Percentiles rank a stretch among this genome's conserved stretches.
Conservation (phyloP, 2,329 filamentous ascomycete species). For the Torrubiella hemipterigena region DNA sequence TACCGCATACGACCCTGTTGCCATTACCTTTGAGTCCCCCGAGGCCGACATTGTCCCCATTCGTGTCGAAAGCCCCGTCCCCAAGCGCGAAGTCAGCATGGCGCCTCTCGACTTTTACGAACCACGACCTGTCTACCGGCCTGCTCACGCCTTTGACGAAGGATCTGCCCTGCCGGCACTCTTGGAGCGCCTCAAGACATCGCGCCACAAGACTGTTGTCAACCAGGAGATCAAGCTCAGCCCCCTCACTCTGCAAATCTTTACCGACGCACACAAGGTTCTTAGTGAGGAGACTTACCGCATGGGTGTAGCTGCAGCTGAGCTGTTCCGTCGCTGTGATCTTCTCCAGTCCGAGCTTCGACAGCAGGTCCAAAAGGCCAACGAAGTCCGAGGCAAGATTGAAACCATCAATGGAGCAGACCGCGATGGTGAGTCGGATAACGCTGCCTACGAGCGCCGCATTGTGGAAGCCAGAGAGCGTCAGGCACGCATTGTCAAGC, state of each 20-base stretch:
- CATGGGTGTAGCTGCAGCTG: slow-evolving; percentile 57
- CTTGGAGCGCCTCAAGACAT: slow-evolving; percentile 44
- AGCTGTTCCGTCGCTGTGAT: slow-evolving; percentile 61
- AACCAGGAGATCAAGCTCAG: slow-evolving; percentile 59
- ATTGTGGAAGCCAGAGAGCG: slow-evolving; percentile 40
- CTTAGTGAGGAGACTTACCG: slow-evolving; percentile 57
- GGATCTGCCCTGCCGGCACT: slow-evolving; percentile 42
- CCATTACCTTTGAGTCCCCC: slow-evolving; percentile 46
- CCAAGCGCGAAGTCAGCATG: slow-evolving; percentile 28
- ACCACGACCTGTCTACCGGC: slow-evolving; percentile 55
- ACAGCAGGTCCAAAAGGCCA: slow-evolving; percentile 54
- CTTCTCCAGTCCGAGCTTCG: slow-evolving; percentile 54
- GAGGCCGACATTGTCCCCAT: slow-evolving; percentile 36
- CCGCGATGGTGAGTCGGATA: slow-evolving; percentile 37
- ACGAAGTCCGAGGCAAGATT: slow-evolving; percentile 53
- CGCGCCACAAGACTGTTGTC: slow-evolving; percentile 47
- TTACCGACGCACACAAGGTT: slow-evolving; percentile 62
- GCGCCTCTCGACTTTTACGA: slow-evolving; percentile 41
- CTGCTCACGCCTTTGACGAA: slow-evolving; percentile 47
- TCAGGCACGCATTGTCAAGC: slow-evolving; percentile 42
- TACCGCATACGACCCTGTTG: slow-evolving; percentile 44
- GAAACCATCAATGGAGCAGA: slow-evolving; percentile 44
- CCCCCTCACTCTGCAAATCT: slow-evolving; percentile 56
- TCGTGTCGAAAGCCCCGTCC: slow-evolving; percentile 28
- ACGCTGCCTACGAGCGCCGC: slow-evolving; percentile 46